Conservation (phyloP, 208 protist species). For the Leishmania turanica region DNA sequence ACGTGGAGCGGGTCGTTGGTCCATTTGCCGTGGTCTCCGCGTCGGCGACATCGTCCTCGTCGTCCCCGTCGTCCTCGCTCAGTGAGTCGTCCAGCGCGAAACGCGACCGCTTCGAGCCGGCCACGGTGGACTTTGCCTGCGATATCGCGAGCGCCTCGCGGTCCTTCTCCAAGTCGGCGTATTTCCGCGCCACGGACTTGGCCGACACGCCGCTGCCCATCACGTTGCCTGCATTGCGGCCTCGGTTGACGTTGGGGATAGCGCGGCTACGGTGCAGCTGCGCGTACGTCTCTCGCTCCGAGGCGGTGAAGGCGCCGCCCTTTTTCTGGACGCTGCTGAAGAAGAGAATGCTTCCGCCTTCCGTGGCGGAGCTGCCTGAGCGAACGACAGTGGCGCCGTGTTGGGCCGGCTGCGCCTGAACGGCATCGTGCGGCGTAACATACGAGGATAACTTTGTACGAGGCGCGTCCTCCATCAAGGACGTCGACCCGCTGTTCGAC, state of each 20-base stretch:
- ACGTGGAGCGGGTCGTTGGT: not conserved
- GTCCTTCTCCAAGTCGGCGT: conserved; percentile 32
- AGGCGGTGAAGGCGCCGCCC: conserved; percentile 75
- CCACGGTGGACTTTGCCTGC: conserved; percentile 28
- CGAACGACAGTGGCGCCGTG: conserved; percentile 77
- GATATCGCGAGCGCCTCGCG: conserved; percentile 33
- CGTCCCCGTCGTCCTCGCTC: conserved; percentile 31
- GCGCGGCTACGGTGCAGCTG: conserved; percentile 65
- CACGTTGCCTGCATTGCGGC: conserved; percentile 29
- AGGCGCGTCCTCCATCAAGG: conserved; percentile 20
- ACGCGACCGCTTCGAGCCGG: conserved; percentile 28
- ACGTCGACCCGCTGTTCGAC: not conserved
- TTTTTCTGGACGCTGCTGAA: conserved; percentile 85
- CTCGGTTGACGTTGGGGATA: conserved; percentile 40
- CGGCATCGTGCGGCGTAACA: conserved; percentile 64
- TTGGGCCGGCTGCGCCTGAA: conserved; percentile 60
- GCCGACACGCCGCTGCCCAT: conserved; percentile 24
- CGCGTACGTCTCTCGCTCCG: conserved; percentile 65
- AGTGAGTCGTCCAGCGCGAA: conserved; percentile 39
- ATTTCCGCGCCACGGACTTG: conserved; percentile 26
- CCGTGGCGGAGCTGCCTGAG: conserved; percentile 43
- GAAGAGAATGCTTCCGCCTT: conserved; percentile 68
- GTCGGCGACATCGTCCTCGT: conserved; percentile 34
- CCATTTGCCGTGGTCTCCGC: not conserved
- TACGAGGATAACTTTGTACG: conserved; percentile 39